phyloP scores from a whole-genome alignment of 78 protist species.

The Speleostelium caveatum region DNA sequence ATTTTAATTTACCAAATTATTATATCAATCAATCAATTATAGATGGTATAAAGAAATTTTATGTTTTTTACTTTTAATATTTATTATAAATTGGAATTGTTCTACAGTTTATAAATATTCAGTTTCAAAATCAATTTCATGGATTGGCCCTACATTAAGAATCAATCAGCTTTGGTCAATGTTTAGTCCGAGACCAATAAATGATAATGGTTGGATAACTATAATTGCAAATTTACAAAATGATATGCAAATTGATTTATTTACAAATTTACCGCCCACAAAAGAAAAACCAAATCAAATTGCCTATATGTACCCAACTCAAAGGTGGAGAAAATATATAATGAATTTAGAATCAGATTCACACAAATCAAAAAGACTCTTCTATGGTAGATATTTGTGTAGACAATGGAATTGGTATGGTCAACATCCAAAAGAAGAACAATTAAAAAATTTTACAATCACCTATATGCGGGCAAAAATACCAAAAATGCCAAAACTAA shows the following conservation, averaged over 20 bases:
- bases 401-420: slow-evolving; percentile 77
- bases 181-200: slow-evolving; percentile 64
- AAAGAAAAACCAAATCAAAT: slow-evolving; percentile 30
- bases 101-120: slow-evolving; percentile 19
- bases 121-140: slow-evolving; percentile 16
- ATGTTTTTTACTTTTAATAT: background rate
- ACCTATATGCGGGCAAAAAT: slow-evolving; percentile 32
- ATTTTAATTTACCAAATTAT: background rate
- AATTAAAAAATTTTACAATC: slow-evolving; percentile 37
- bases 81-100: slow-evolving; percentile 51
- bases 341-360: slow-evolving; percentile 37
- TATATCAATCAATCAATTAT: background rate
- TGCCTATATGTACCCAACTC: slow-evolving; percentile 58
- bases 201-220: slow-evolving; percentile 71
- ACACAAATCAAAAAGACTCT: slow-evolving; percentile 17
- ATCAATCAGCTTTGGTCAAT: slow-evolving; percentile 75
- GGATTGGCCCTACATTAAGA: slow-evolving; percentile 40
- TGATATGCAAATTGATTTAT: slow-evolving; percentile 26
- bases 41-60: slow-evolving; percentile 1
- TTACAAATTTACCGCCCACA: background rate
- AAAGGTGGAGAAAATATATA: slow-evolving; percentile 69
- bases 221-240: background rate
- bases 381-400: slow-evolving; percentile 63
- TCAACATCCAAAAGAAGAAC: slow-evolving; percentile 1
- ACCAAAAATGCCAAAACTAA: slow-evolving; percentile 28